phyloP scores from a whole-genome alignment of 2,329 filamentous ascomycete genomes.

The Cercospora sesami region DNA sequence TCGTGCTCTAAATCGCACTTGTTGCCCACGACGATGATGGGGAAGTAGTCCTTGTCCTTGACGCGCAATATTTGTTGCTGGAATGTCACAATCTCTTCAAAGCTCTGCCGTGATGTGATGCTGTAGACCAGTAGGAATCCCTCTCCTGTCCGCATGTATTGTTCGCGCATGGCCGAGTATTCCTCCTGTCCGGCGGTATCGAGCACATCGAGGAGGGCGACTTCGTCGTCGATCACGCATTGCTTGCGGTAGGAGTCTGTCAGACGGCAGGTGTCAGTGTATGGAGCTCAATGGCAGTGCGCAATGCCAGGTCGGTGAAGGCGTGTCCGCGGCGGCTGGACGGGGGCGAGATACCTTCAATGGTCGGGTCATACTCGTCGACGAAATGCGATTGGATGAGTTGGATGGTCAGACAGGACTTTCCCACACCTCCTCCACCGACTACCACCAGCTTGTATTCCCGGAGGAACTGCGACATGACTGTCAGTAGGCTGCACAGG shows the following conservation, averaged over 20 bases:
- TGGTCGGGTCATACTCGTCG: slow-evolving; percentile 98
- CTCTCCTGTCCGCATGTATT: slow-evolving; percentile 99
- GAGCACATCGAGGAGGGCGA: slow-evolving; percentile 93
- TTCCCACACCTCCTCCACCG: slow-evolving; percentile 96
- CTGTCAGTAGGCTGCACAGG: slow-evolving; percentile 16
- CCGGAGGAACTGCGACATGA: slow-evolving; percentile 49
- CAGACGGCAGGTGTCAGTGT: slow-evolving; percentile 29
- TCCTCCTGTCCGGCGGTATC: slow-evolving; percentile 98
- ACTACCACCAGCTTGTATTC: slow-evolving; percentile 76
- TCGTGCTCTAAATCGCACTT: slow-evolving; percentile 97
- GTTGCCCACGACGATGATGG: slow-evolving; percentile 98
- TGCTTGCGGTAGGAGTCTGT: slow-evolving; percentile 99
- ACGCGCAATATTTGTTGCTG: slow-evolving; percentile 98
- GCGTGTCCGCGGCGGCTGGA: neutral
- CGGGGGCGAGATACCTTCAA: slow-evolving; percentile 71
- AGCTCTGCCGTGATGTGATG: slow-evolving; percentile 94
- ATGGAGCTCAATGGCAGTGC: neutral
- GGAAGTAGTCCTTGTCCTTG: slow-evolving; percentile 99
- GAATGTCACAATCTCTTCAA: slow-evolving; percentile 98
- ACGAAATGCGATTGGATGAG: slow-evolving; percentile 83
- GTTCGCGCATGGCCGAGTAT: slow-evolving; percentile 98
- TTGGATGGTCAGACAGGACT: slow-evolving; percentile 98
- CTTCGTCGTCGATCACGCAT: slow-evolving; percentile 97
- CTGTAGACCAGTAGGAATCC: slow-evolving; percentile 97
- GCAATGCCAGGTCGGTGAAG: neutral